Evolutionary conservation across 139 green algal genomes (phyloP).

Genomic region (Volvox africanus): DNA sequence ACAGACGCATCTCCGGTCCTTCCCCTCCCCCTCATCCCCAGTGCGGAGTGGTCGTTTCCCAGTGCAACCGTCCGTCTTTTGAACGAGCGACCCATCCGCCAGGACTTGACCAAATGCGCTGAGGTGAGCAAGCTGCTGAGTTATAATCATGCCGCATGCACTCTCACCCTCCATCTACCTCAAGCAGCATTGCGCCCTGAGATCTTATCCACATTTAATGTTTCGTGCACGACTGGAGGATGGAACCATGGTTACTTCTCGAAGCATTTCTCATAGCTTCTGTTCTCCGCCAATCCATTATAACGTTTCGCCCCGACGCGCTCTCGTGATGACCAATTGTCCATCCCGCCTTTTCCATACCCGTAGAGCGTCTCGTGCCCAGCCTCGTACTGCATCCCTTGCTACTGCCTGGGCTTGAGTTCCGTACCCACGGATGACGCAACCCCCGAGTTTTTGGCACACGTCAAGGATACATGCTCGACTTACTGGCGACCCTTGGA

Average conservation of each 20-base stretch:
- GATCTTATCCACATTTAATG: too few relatives aligned
- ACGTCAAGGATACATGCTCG: conserved; percentile 6
- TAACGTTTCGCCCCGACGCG: too few relatives aligned
- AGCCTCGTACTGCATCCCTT: conserved; percentile 51
- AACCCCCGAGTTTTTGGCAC: background rate
- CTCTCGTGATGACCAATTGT: too few relatives aligned
- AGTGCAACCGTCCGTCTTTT: conserved; percentile 28
- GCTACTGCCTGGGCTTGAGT: conserved; percentile 56
- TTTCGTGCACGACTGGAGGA: too few relatives aligned
- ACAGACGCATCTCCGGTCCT: too few relatives aligned
- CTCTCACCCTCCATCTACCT: too few relatives aligned
- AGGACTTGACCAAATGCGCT: background rate
- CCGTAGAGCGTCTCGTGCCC: background rate
- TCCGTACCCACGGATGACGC: background rate
- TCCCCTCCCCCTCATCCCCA: background rate
- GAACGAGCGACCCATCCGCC: conserved; percentile 40
- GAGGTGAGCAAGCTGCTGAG: background rate
- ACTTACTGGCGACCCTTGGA: background rate
- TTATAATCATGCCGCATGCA: too few relatives aligned
- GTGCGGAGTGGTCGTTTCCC: background rate
- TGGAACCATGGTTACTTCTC: too few relatives aligned
- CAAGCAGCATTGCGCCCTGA: too few relatives aligned
- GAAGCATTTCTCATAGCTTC: too few relatives aligned
- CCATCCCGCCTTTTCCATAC: background rate
- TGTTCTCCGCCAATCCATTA: too few relatives aligned